Evolutionary conservation across 139 green algal species (phyloP), one percentile per base, ranked within the genome.

Genomic region (Volvox africanus): DNA sequence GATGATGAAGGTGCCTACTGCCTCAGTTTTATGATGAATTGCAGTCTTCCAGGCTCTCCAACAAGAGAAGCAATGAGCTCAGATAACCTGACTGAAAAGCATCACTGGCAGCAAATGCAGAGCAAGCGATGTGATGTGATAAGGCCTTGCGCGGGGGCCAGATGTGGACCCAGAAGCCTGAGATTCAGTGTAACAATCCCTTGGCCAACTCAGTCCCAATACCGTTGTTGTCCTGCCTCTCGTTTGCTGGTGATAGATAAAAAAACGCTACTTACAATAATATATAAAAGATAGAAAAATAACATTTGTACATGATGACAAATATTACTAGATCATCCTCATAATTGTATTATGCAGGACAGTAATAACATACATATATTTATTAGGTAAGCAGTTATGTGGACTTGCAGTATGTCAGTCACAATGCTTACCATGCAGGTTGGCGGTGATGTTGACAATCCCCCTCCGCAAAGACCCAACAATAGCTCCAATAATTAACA

Each of bases 51-150:
- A 87, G 26, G 50, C n/a, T 30, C 6, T 30, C 32, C 12, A 33
- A 14, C 16, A 13, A 21, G 19, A 21, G 28, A 19, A 26, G 61
- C 14, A 61, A 33, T 33, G 32, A 61, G 61, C 76, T 87, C 82
- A 77, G 82, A 87, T 87, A 87, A 87, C 82, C 82, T 87, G 82
- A 87, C 82, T 87, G 82, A 73, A 73, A 75, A 61, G 30, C 82
- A 87, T 87, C 82, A 61, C 33, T 30, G 82, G 82, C 82, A 87
- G 55, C 26, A 73, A 24, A 11, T 73, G 65, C 2, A 9, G 11
- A 28, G 6, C 65, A 16, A 12, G 2, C 24, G 24, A 30, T 19
- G 62, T 17, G 19, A 69, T 69, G 62, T 19, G 62, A 69, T 19
- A 26, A 69, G 17, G 62, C 17, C 62, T 19, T 69, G 62, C 19